A percentile compares a stretch with the other conserved stretches of the same genome.
Evolutionary conservation across 108 stramenopile species (phyloP).

Genomic region (Discostella stelligeroides): DNA sequence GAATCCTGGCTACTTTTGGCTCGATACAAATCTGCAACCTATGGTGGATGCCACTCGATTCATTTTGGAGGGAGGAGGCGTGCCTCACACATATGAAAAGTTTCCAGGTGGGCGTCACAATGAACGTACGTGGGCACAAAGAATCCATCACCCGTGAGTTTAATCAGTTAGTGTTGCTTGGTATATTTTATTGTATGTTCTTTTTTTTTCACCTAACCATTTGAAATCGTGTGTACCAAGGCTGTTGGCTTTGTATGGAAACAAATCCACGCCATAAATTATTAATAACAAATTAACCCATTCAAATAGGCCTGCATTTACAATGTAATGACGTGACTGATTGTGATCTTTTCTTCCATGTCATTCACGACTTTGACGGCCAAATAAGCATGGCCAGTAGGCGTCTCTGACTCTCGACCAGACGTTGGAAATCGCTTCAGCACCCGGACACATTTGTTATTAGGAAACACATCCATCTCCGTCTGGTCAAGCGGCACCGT

Average conservation of each 20-base stretch:
- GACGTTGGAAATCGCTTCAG: constrained; percentile 37
- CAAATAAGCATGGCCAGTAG: constrained; percentile 28
- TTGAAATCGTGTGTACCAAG: not conserved
- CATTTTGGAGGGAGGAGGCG: constrained; percentile 44
- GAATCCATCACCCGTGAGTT: constrained; percentile 45
- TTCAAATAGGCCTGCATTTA: not conserved
- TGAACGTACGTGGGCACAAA: constrained; percentile 71
- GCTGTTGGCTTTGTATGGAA: constrained; percentile 8
- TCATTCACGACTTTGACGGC: constrained; percentile 24
- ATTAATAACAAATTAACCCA: not conserved
- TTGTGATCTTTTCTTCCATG: constrained; percentile 8
- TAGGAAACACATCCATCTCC: constrained; percentile 38
- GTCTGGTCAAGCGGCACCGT: constrained; percentile 34
- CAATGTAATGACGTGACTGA: constrained; percentile 51
- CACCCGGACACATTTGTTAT: constrained; percentile 39
- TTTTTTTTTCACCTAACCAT: not conserved
- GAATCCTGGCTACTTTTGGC: constrained; percentile 81
- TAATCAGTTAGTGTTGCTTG: not conserved
- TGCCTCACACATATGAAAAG: constrained; percentile 45
- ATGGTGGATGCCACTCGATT: constrained; percentile 57
- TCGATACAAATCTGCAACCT: constrained; percentile 65
- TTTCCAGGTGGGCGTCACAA: constrained; percentile 76
- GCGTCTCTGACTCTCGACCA: constrained; percentile 49
- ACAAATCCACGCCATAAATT: not conserved
- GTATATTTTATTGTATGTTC: not conserved